These are phyloP conservation scores for Desmodesmus armatus DNA, from an alignment of 139 green algal species.

Conservation along the genomic window DNA sequence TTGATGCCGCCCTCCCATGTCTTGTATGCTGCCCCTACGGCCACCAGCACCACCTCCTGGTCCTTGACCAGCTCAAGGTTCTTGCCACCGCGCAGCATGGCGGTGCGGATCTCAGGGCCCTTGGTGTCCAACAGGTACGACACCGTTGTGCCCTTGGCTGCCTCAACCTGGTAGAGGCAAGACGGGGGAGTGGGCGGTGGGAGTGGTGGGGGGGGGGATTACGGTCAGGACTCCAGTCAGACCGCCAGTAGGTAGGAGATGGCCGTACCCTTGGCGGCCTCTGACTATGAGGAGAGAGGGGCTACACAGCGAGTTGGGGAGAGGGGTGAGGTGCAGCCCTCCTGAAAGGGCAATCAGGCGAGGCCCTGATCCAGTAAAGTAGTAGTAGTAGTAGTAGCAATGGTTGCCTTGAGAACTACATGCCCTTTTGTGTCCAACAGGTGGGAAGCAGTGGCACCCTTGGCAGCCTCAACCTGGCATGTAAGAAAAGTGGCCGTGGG, in stretches of 20 bases:
- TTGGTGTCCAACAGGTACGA: constrained; percentile 73
- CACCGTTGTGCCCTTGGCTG: constrained; percentile 34
- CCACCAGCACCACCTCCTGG: constrained; percentile 65
- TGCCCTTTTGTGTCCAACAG: constrained; percentile 57
- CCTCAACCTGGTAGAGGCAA: constrained; percentile 8
- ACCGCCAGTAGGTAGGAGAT: background rate
- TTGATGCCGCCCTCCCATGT: constrained; percentile 62
- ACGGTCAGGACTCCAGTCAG: too few relatives aligned
- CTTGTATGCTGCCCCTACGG: constrained; percentile 69
- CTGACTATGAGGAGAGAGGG: too few relatives aligned
- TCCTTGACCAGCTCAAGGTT: constrained; percentile 54
- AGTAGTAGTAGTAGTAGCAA: too few relatives aligned
- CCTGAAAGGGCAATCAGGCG: too few relatives aligned
- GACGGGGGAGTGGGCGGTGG: too few relatives aligned
- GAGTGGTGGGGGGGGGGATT: too few relatives aligned
- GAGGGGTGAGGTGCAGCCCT: too few relatives aligned
- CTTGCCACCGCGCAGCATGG: constrained; percentile 62
- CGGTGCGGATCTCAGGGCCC: constrained; percentile 75
- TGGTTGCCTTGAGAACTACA: too few relatives aligned
- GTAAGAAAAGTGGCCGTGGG: too few relatives aligned
- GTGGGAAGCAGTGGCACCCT: background rate
- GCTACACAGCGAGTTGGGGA: too few relatives aligned
- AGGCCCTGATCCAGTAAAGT: too few relatives aligned
- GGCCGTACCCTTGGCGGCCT: background rate
- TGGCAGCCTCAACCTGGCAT: too few relatives aligned